Evolutionary conservation across 2,329 filamentous ascomycete species (phyloP).

Genomic region (Cladosporium cucumerinum): DNA sequence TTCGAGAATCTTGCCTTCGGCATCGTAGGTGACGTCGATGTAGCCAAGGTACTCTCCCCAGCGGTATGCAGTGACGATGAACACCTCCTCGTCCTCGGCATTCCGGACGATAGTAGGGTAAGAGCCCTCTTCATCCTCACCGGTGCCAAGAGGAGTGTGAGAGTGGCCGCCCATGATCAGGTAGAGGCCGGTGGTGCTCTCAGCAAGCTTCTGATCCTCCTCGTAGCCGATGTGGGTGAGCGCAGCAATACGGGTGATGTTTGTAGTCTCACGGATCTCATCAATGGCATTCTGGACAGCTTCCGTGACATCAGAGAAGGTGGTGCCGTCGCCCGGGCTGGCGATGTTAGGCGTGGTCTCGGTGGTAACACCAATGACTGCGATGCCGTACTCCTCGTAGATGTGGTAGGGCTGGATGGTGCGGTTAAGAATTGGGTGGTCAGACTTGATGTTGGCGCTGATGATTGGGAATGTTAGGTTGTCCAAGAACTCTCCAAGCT

Average conservation of each 20-base stretch:
- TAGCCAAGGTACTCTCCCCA: conserved; percentile 68
- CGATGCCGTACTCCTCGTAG: conserved; percentile 59
- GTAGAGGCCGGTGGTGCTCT: conserved; percentile 60
- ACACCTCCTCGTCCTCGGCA: conserved; percentile 62
- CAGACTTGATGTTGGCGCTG: conserved; percentile 61
- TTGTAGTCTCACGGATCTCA: conserved; percentile 58
- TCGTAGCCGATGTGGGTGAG: conserved; percentile 67
- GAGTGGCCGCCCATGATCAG: conserved; percentile 65
- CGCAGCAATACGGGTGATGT: conserved; percentile 62
- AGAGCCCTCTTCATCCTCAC: conserved; percentile 55
- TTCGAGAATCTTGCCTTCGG: conserved; percentile 57
- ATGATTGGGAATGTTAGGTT: conserved; percentile 65
- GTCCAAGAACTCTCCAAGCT: conserved; percentile 58
- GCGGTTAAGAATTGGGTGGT: conserved; percentile 57
- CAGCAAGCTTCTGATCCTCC: conserved; percentile 59
- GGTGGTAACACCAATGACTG: conserved; percentile 63
- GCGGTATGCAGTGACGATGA: conserved; percentile 64
- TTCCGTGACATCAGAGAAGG: conserved; percentile 55
- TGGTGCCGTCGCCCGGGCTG: conserved; percentile 56
- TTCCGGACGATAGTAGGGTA: conserved; percentile 64
- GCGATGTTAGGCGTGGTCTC: conserved; percentile 58
- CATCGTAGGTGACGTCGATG: conserved; percentile 63
- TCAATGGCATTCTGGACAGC: conserved; percentile 61
- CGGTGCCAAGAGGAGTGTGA: conserved; percentile 57
- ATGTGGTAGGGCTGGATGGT: conserved; percentile 65